Evolutionary conservation across 2,329 filamentous ascomycete species (phyloP), one percentile per base, ranked within the genome.

Genomic region (Talaromyces funiculosus): DNA sequence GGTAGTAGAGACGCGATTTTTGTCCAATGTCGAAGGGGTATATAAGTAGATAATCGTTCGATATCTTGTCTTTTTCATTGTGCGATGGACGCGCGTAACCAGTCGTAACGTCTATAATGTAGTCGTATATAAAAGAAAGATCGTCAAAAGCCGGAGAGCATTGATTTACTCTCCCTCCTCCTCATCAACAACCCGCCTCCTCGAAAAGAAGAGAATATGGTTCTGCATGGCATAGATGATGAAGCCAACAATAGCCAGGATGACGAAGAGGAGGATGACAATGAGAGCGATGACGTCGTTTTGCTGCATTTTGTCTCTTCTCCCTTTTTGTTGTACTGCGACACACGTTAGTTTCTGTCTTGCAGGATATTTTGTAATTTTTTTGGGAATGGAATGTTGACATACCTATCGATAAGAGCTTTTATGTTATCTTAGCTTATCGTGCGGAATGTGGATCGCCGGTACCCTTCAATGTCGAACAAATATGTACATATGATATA

Each of bases 221-320:
- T 69, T 70, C 56, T 73, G 67, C 56, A 71, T 67, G 5, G 71
- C 69, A 57, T 68, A 75, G 64, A 75, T 74, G 9, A 66, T 67
- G 56, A 72, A 77, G 4, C 74, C 77, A 42, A 75, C 73, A 26
- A 77, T 61, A 20, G 75, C 76, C 40, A 81, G 74, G 51, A 81
- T 62, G 55, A 81, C 62, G 66, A 81, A 81, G 59, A 81, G 71
- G 47, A 78, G 63, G 65, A 81, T 79, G 64, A 81, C 74, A 67
- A 81, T 81, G 61, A 81, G 74, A 14, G 78, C 79, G 63, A 81
- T 78, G 65, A 77, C 71, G 66, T 79, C 72, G 69, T 81, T 81
- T 61, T 72, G 70, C 64, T 79, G 67, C 53, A 53, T 61, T 58
- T 22, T 58, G 43, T 4, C 7, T 26, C 14, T 29, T 26, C 14